Conservation (phyloP, 2,329 filamentous ascomycete genomes). For the Penicillium brevicompactum region DNA sequence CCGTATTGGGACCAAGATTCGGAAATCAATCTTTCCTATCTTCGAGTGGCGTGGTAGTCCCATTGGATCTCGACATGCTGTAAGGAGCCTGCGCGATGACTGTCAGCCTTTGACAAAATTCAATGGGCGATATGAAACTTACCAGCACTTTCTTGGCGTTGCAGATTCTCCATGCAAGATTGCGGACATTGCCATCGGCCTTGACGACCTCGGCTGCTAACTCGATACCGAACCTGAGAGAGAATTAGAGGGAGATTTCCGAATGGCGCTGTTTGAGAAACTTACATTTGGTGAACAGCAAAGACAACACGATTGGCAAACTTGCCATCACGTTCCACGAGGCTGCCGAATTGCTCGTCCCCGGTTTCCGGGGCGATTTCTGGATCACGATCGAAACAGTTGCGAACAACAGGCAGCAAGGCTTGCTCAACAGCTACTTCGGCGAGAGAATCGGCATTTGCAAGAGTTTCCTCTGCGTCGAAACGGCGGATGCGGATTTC, state of each 20-base stretch:
- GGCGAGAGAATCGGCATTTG: slow-evolving; percentile 62
- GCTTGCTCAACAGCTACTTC: slow-evolving; percentile 73
- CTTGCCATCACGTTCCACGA: slow-evolving; percentile 84
- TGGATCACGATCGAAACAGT: slow-evolving; percentile 89
- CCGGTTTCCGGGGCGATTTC: slow-evolving; percentile 81
- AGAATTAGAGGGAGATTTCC: slow-evolving; percentile 11
- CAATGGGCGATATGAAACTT: slow-evolving; percentile 42
- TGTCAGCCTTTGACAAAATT: slow-evolving; percentile 9
- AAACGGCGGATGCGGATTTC: slow-evolving; percentile 84
- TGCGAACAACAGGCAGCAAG: slow-evolving; percentile 79
- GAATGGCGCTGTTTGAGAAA: slow-evolving; percentile 4
- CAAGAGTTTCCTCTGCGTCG: slow-evolving; percentile 69
- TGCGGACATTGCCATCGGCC: slow-evolving; percentile 86
- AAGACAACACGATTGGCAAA: slow-evolving; percentile 90
- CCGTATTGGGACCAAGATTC: background rate
- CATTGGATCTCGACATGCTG: slow-evolving; percentile 68
- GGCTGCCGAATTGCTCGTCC: slow-evolving; percentile 80
- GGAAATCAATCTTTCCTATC: slow-evolving; percentile 23
- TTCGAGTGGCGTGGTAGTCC: slow-evolving; percentile 61
- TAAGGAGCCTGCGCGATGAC: slow-evolving; percentile 62
- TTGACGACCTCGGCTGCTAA: slow-evolving; percentile 90
- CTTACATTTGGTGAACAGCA: slow-evolving; percentile 87
- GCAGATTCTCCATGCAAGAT: slow-evolving; percentile 90
- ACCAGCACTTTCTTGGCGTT: slow-evolving; percentile 95
- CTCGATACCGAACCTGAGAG: slow-evolving; percentile 77